Base-by-base conservation (phyloP, 176 grass and related monocot species). In the Aegilops umbellulata region DNA sequence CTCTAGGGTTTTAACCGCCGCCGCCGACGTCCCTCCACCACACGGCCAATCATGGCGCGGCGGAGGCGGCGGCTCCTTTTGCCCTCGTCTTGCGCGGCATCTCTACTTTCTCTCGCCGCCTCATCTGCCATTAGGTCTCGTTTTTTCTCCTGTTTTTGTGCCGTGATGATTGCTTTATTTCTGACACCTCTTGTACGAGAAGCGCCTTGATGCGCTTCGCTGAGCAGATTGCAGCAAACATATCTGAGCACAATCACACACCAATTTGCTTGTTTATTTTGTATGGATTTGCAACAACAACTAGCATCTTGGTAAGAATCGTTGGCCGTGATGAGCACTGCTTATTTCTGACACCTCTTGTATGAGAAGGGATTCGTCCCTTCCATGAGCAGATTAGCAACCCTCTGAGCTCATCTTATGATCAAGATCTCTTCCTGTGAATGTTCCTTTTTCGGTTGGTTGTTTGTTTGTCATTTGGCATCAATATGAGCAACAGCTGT, bases 331-430 rank as follows among this genome's bases (percentile, higher is more conserved):
- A 92, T 78, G 60, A 90, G 80, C 77, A 74, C 74, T 75, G 73
- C 78, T 87, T 90, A 26, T 20, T 88, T 87, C 80, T 91, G 86
- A 93, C 84, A 91, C 92, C 92, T 92, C 90, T 92, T 93, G 91
- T 89, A 91, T 86, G 94, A 93, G 94, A 92, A 89, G 87, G 87
- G 46, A 51, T 1, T 53, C 9, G 46, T 60, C 60, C 86, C 90
- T 90, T 97, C 90, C 4, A 53, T 97, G 94, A 97, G 92, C 88
- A 94, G 77, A 90, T 58, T 46, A 85, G 87, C 92, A 92, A 89
- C 83, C 69, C 86, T 87, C 92, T 94, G 94, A 97, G 88, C 90
- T 49, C 74, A 2, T 55, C 2, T 75, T 16, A 24, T 12, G 16
- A 42, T 3, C 41, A 12, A 42, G 41, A 42, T 42, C 10, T 42